These are phyloP conservation scores for Macadamia tetraphylla DNA, from an alignment of 164 flowering plant genomes.

Conservation along the genomic window DNA sequence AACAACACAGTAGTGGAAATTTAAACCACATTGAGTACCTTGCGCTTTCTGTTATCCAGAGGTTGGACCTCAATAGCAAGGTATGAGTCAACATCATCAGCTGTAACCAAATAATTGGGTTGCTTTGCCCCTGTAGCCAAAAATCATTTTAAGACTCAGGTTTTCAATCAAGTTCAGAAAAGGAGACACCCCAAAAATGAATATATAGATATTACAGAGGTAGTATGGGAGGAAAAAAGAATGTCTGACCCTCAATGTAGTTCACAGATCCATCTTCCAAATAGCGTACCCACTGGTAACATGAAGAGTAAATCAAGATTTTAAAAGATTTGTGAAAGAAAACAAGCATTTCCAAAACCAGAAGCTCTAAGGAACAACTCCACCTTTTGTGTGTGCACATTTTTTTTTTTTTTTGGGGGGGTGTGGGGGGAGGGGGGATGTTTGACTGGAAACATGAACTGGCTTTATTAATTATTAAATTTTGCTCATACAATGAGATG, in stretches of 20 bases:
- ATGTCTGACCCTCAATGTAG: conserved; percentile 71
- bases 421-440: no score
- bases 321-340: conserved; percentile 1
- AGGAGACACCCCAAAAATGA: neutral
- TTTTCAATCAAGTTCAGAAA: conserved; percentile 1
- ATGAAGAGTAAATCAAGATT: conserved; percentile 8
- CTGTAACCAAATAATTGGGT: conserved; percentile 83
- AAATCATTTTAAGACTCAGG: neutral
- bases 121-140: conserved; percentile 78
- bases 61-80: conserved; percentile 98
- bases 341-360: conserved; percentile 1
- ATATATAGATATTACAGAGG: neutral
- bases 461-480: neutral
- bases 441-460: no score
- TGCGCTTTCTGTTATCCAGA: conserved; percentile 85
- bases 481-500: neutral
- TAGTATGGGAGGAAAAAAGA: neutral
- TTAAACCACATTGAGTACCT: conserved; percentile 39
- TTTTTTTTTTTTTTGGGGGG: no score
- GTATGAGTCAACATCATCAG: conserved; percentile 89
- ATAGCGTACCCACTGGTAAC: conserved; percentile 84
- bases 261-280: conserved; percentile 89
- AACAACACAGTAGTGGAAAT: no score
- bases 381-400: no score
- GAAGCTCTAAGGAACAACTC: neutral